Evolutionary conservation across 1,284 basidiomycete genomes (phyloP).

Genomic region (Chiua sp.): DNA sequence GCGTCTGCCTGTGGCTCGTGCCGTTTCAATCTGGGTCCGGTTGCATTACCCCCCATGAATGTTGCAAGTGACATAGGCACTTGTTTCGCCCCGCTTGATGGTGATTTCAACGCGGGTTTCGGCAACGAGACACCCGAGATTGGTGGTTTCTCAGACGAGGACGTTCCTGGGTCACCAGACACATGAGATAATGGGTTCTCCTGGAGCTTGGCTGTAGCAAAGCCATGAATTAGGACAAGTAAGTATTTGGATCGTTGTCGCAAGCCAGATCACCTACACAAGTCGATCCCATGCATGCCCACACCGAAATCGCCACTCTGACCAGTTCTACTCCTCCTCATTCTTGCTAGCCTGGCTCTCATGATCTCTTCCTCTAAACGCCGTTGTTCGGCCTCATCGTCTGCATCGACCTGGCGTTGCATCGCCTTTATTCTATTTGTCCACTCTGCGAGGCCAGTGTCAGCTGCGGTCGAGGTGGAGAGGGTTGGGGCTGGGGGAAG

Average conservation of each 20-base stretch:
- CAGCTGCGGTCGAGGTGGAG: conserved; percentile 43
- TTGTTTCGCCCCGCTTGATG: conserved; percentile 13
- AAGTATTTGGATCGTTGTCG: background rate
- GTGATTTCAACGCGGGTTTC: conserved; percentile 20
- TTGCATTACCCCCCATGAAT: conserved; percentile 74
- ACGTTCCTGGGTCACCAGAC: conserved; percentile 12
- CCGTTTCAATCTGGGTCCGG: conserved; percentile 68
- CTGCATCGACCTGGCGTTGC: conserved; percentile 78
- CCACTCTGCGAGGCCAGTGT: conserved; percentile 78
- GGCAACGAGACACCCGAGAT: conserved; percentile 11
- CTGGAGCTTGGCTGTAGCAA: conserved; percentile 28
- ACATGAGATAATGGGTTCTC: conserved; percentile 15
- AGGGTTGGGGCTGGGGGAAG: conserved; percentile 38
- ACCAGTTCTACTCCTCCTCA: conserved; percentile 56
- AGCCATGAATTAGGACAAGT: conserved; percentile 12
- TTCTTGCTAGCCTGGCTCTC: conserved; percentile 69
- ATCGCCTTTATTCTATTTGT: conserved; percentile 77
- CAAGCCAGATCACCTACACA: conserved; percentile 34
- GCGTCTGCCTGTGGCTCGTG: conserved; percentile 74
- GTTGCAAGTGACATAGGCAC: conserved; percentile 66
- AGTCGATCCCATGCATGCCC: conserved; percentile 41
- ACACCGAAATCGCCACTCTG: conserved; percentile 49
- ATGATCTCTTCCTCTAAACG: conserved; percentile 78
- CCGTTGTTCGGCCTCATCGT: conserved; percentile 76
- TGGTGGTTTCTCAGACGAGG: conserved; percentile 9